Percentiles rank a stretch among this genome's conserved stretches.
Conservation (phyloP, 495 filamentous ascomycete species). For the Daldinia vernicosa region DNA sequence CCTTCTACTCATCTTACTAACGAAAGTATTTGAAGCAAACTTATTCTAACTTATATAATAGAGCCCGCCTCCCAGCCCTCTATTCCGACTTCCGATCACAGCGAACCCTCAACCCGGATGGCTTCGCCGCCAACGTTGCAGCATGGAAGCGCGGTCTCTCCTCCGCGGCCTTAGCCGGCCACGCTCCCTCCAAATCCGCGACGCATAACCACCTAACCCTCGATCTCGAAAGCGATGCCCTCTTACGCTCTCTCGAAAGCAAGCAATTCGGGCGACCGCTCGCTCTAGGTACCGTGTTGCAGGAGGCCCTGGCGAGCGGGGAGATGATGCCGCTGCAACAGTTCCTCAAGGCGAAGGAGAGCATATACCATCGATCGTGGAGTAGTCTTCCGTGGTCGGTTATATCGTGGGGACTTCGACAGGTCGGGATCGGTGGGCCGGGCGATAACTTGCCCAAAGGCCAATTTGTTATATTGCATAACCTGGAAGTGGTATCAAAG, state of each 20-base stretch:
- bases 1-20: not conserved
- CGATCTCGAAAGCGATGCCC: slow-evolving; percentile 67
- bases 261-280: slow-evolving; percentile 84
- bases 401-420: slow-evolving; percentile 77
- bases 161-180: slow-evolving; percentile 70
- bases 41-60: slow-evolving; percentile 43
- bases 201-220: slow-evolving; percentile 66
- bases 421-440: slow-evolving; percentile 69
- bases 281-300: slow-evolving; percentile 81
- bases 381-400: slow-evolving; percentile 60
- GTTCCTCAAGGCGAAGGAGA: slow-evolving; percentile 67
- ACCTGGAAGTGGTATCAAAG: slow-evolving; percentile 62
- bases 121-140: slow-evolving; percentile 82
- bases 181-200: slow-evolving; percentile 50
- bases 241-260: slow-evolving; percentile 75
- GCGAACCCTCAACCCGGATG: slow-evolving; percentile 85
- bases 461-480: slow-evolving; percentile 67
- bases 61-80: slow-evolving; percentile 85
- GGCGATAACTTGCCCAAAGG: slow-evolving; percentile 59
- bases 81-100: slow-evolving; percentile 92
- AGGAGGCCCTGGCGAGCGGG: slow-evolving; percentile 73
- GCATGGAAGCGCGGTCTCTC: slow-evolving; percentile 84
- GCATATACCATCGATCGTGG: slow-evolving; percentile 68
- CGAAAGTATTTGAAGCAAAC: not conserved
- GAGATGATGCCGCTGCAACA: slow-evolving; percentile 74